These are phyloP conservation scores for Draba incana DNA, from an alignment of 345 rosid species.

Conservation along the genomic window DNA sequence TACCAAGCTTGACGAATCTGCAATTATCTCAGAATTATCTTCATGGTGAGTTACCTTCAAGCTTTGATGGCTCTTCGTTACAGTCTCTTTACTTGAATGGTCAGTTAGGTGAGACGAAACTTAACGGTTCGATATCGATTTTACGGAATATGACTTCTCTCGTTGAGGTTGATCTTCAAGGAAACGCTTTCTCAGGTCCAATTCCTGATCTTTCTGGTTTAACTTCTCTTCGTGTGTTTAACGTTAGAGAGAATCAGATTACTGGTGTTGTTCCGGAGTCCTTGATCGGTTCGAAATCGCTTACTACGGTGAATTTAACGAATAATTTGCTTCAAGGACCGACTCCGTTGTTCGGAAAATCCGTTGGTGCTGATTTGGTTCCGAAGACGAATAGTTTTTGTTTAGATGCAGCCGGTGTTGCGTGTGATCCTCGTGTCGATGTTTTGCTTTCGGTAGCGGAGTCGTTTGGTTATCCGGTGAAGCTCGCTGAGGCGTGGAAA, in stretches of 20 bases:
- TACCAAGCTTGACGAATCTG: conserved; percentile 48
- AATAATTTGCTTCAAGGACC: conserved; percentile 51
- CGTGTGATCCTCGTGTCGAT: conserved; percentile 48
- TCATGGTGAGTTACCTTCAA: conserved; percentile 56
- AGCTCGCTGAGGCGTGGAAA: conserved; percentile 46
- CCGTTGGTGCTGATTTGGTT: conserved; percentile 33
- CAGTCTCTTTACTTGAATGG: conserved; percentile 62
- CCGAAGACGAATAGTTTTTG: conserved; percentile 44
- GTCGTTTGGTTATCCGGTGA: conserved; percentile 42
- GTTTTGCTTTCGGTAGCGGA: conserved; percentile 42
- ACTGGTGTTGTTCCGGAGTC: conserved; percentile 72
- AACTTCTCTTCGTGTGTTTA: conserved; percentile 43
- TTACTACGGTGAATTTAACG: conserved; percentile 53
- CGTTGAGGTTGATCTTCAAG: conserved; percentile 60
- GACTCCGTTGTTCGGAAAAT: conserved; percentile 38
- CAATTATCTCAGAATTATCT: conserved; percentile 54
- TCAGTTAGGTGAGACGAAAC: conserved; percentile 36
- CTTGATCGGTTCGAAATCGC: conserved; percentile 41
- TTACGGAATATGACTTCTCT: conserved; percentile 61
- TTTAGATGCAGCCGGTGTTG: conserved; percentile 41
- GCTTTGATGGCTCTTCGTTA: conserved; percentile 40
- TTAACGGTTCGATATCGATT: conserved; percentile 61
- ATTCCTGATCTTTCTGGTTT: conserved; percentile 63
- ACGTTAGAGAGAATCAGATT: conserved; percentile 63
- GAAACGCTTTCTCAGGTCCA: conserved; percentile 67